These are phyloP conservation scores for Sarocladiaceae sp. DNA, from an alignment of 2,329 filamentous ascomycete species.

Conservation along the genomic window DNA sequence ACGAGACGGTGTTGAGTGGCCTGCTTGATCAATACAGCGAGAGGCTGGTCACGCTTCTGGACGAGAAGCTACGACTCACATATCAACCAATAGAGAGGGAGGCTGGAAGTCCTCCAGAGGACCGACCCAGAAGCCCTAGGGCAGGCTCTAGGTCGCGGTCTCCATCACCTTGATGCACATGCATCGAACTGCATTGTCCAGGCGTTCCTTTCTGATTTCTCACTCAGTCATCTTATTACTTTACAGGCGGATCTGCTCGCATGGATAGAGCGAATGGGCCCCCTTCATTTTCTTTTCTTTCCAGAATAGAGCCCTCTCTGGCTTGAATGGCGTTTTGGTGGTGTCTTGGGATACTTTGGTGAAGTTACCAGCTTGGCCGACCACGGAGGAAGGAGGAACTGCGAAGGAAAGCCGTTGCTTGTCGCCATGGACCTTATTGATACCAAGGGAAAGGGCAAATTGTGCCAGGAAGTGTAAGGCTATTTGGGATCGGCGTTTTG, in stretches of 20 bases:
- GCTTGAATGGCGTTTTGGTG: neutral
- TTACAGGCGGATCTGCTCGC: neutral
- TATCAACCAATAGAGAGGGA: conserved; percentile 29
- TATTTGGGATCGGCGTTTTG: neutral
- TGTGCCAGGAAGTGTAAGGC: neutral
- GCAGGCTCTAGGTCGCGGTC: conserved; percentile 28
- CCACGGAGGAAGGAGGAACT: neutral
- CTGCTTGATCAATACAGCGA: conserved; percentile 74
- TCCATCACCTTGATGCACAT: conserved; percentile 20
- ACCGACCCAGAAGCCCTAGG: conserved; percentile 27
- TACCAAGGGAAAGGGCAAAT: neutral
- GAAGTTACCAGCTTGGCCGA: no score
- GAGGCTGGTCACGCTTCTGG: conserved; percentile 64
- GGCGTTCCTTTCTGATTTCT: neutral
- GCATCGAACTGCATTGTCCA: neutral
- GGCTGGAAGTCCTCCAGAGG: conserved; percentile 23
- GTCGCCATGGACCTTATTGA: conserved; percentile 1
- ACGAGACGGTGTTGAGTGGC: conserved; percentile 56
- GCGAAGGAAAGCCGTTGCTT: neutral
- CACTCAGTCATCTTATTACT: no score
- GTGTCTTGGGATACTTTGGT: neutral
- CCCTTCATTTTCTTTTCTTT: no score
- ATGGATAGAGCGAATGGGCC: neutral
- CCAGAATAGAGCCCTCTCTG: neutral
- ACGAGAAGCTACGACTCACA: conserved; percentile 61